Conservation (phyloP, 2,329 filamentous ascomycete species). For the Fusarium xylarioides region DNA sequence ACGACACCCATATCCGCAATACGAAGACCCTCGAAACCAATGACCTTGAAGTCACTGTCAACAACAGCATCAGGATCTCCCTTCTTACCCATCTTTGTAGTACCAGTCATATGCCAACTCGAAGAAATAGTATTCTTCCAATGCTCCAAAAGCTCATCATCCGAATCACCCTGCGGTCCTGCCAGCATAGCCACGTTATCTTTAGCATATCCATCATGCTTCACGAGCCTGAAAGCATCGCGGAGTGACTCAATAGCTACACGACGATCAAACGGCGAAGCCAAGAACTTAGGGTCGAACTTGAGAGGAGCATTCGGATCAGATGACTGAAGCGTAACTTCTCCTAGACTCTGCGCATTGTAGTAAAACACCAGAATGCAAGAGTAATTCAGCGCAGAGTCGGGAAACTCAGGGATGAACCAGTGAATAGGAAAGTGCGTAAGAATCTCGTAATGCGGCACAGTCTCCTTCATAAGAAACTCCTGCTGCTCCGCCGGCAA, state of each 20-base stretch:
- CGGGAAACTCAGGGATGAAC: slow-evolving; percentile 51
- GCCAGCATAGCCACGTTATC: slow-evolving; percentile 53
- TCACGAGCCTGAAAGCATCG: slow-evolving; percentile 52
- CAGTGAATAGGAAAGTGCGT: slow-evolving; percentile 57
- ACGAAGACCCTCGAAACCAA: slow-evolving; percentile 33
- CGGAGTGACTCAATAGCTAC: slow-evolving; percentile 59
- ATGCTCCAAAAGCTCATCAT: slow-evolving; percentile 61
- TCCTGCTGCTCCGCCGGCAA: slow-evolving; percentile 55
- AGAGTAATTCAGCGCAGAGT: slow-evolving; percentile 52
- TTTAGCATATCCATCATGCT: slow-evolving; percentile 54
- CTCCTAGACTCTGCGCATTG: slow-evolving; percentile 63
- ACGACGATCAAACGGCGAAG: slow-evolving; percentile 63
- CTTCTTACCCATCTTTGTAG: slow-evolving; percentile 63
- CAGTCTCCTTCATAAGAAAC: slow-evolving; percentile 57
- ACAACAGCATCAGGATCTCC: slow-evolving; percentile 56
- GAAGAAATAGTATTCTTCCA: slow-evolving; percentile 56
- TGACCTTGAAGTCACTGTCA: slow-evolving; percentile 46
- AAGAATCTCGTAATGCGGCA: slow-evolving; percentile 66
- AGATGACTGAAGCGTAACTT: slow-evolving; percentile 61
- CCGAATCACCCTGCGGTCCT: slow-evolving; percentile 57
- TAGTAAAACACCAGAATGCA: slow-evolving; percentile 58
- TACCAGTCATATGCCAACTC: slow-evolving; percentile 66
- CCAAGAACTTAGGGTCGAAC: slow-evolving; percentile 63
- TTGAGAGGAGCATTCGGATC: slow-evolving; percentile 60
- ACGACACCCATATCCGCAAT: slow-evolving; percentile 37